Evolutionary conservation across 2,329 filamentous ascomycete species (phyloP), one percentile per base, ranked within the genome.

Genomic region (Elsinoe necatrix): DNA sequence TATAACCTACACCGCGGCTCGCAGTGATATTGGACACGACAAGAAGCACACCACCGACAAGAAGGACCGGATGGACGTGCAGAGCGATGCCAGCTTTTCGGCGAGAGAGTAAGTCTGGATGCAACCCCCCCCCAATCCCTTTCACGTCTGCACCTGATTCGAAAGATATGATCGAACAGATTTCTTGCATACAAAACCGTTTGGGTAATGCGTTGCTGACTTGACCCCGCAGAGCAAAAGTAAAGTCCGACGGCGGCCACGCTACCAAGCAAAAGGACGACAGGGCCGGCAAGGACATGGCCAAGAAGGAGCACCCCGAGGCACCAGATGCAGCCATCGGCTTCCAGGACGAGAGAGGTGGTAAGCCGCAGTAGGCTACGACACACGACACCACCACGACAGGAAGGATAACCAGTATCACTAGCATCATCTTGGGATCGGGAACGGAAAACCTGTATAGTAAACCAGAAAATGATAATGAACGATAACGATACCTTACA

Each of bases 341-440:
- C 0, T 76, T 78, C 72, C 73, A 77, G 64, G 75, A 77, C 63
- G 75, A 78, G 69, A 67, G 75, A 56, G 75, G 75, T 57, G 71
- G 70, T 39, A 72, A 74, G 56, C 48, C 48, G 48, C n/a, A 52
- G 20, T 52, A 37, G 21, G 25, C 16, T 29, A 29, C 16, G 45
- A 50, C n/a, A 20, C 4, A 16, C n/a, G 11, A 31, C 1, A 20
- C 4, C n/a, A 50, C 16, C 23, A 52, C 48, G 48, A 52, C 48
- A 52, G 48, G 5, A 52, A 37, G 48, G 48, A 52, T 52, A 21
- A 52, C 48, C 48, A 52, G 48, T 52, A 52, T 52, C 48, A 52
- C 5, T 50, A 50, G 8, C 18, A 50, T 25, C 9, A 35, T 14
- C 14, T 9, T 27, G 21, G 25, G 25, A 31, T 11, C 14, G 18